Evolutionary conservation across 2,329 filamentous ascomycete genomes (phyloP).

Genomic region (Fusarium sp.): DNA sequence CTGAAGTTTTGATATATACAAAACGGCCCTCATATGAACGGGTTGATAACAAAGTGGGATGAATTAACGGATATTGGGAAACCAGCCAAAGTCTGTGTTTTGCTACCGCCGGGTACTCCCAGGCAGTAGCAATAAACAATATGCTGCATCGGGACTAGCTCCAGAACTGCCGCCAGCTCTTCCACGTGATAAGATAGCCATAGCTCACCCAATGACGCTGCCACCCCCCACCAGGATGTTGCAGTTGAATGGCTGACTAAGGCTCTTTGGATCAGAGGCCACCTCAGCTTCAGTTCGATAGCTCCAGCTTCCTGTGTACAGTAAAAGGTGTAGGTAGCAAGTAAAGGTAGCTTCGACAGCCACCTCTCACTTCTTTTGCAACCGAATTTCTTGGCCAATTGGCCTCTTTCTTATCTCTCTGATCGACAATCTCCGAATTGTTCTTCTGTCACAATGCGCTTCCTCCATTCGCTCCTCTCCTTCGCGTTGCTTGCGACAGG

Average conservation of each 20-base stretch:
- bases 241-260: conserved; percentile 40
- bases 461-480: conserved; percentile 72
- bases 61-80: conserved; percentile 1
- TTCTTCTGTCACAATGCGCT: conserved; percentile 69
- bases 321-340: conserved; percentile 10
- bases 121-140: conserved; percentile 47
- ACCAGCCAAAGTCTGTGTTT: conserved; percentile 41
- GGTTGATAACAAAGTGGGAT: conserved; percentile 27
- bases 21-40: conserved; percentile 13
- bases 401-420: conserved; percentile 24
- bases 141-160: conserved; percentile 46
- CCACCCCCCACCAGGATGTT: neutral
- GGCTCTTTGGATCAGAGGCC: conserved; percentile 46
- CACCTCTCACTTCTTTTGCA: conserved; percentile 7
- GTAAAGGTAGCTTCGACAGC: conserved; percentile 27
- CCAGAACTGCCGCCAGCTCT: neutral
- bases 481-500: conserved; percentile 71
- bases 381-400: conserved; percentile 37
- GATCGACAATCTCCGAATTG: neutral
- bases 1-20: conserved; percentile 1
- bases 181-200: conserved; percentile 26
- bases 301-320: conserved; percentile 31
- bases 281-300: conserved; percentile 51
- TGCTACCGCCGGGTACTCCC: conserved; percentile 25
- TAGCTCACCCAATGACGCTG: conserved; percentile 13